Evolutionary conservation across 129 eudicot species (phyloP), one percentile per base, ranked within the genome.

Genomic region (Artemisia argyi): DNA sequence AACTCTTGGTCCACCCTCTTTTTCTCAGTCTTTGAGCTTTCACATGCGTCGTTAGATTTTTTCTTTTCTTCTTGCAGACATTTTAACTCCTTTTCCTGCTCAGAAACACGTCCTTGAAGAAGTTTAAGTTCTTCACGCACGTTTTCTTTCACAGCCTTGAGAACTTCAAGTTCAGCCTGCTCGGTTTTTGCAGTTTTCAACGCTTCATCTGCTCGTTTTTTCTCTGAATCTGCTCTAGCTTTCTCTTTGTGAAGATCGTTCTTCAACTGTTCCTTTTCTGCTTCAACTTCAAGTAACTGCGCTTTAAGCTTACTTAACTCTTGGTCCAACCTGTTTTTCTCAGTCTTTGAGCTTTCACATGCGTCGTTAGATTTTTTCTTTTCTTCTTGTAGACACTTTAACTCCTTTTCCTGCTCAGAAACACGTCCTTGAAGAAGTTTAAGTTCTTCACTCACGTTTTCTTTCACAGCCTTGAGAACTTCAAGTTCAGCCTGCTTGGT

Each of bases 231-330:
- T 68, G 71, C 79, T 74, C 83, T 74, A 53, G 66, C 71, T 68
- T 35, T 80, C 76, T 74, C 84, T 69, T 74, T 55, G 58, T 63
- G 65, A 75, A 80, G 69, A 69, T 80, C 73, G 14, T 75, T 55
- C 69, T 9, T 62, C 55, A 75, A 76, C 20, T 69, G 53, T 63
- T 75, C 55, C 60, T 54, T 75, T 74, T 75, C 80, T 19, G 59
- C 55, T 71, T 80, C 84, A 12, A 46, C 42, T 61, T 48, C 68
- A 63, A 20, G 30, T 12, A n/a, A n/a, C n/a, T n/a, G n/a, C 49
- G 65, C 30, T 69, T 54, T 75, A 22, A 24, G 26, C 26, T 24
- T 24, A 24, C 26, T 80, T 54, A 68, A 57, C 35, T 74, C 84
- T 55, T 80, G 68, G 15, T 61, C 80, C 20, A 15, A 22, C 48